Base-by-base conservation (phyloP, 257 asterid species). In the Capsicum rhomboideum region DNA sequence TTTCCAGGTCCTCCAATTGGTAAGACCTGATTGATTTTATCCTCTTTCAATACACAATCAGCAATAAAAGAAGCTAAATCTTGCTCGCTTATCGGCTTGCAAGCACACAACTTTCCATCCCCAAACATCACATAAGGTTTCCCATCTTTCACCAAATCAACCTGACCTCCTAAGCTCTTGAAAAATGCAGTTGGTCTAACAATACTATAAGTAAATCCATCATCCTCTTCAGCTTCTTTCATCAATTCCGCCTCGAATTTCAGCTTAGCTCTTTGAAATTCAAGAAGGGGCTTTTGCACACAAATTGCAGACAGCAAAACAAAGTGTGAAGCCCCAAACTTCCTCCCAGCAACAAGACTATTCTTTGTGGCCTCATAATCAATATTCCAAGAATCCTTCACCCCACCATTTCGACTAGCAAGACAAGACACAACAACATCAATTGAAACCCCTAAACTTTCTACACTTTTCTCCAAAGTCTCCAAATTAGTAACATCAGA, bases 111-210 rank as follows among this genome's bases (percentile, higher is more conserved):
- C 28, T 87, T 95, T 42, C 99, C 99, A 18, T 93, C 97, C 6
- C 99, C 99, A 88, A 97, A 93, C 98, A 97, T 97, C 71, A 97
- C 98, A 90, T 97, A 94, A 80, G 98, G 99, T 91, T 94, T 97
- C 52, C 98, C 98, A 84, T 93, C 98, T 84, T 95, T 93, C 78
- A 97, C 98, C 87, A 93, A 78, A 66, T 95, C 98, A 71, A 97
- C 96, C 49, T 97, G 97, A 26, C 99, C 98, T 20, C 98, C 99
- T 69, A 97, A 92, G 86, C 99, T 97, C 93, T 95, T 97, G 93
- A 97, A 97, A 87, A 97, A 97, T 37, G 99, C 99, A 2, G 98
- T 97, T 4, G 99, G 99, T 89, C 99, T 88, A 78, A 95, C 99
- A 13, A 95, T 95, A 78, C 99, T 97, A 80, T 92, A 97, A 23